phyloP scores from a whole-genome alignment of 1,139 yeast species.

The Suhomyces guaymorum region DNA sequence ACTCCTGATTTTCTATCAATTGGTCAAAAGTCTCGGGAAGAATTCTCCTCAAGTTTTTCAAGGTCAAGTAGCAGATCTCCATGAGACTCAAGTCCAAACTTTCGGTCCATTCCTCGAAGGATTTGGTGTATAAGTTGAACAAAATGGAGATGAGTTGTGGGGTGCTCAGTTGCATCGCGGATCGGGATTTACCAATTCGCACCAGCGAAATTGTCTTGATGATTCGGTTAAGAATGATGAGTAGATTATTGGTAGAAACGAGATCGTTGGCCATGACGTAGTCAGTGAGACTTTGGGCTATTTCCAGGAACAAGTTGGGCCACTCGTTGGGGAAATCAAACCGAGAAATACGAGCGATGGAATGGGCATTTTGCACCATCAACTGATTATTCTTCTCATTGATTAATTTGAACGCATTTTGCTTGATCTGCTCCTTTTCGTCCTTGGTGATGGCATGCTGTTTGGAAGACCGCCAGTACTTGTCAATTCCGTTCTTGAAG shows the following conservation, averaged over 20 bases:
- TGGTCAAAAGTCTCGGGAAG: slow-evolving; percentile 73
- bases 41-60: slow-evolving; percentile 73
- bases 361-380: slow-evolving; percentile 79
- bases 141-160: slow-evolving; percentile 62
- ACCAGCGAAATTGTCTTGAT: slow-evolving; percentile 73
- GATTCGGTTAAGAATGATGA: slow-evolving; percentile 71
- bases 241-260: slow-evolving; percentile 57
- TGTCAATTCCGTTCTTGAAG: slow-evolving; percentile 83
- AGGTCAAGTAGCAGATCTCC: slow-evolving; percentile 74
- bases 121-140: slow-evolving; percentile 56
- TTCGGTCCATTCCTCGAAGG: slow-evolving; percentile 64
- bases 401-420: slow-evolving; percentile 57
- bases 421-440: slow-evolving; percentile 66
- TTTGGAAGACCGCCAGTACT: slow-evolving; percentile 76
- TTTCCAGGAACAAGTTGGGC: slow-evolving; percentile 73
- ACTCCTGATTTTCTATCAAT: slow-evolving; percentile 59
- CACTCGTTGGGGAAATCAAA: slow-evolving; percentile 86
- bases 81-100: slow-evolving; percentile 47
- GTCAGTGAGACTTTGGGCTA: slow-evolving; percentile 43
- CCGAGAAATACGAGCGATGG: slow-evolving; percentile 74
- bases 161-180: slow-evolving; percentile 72
- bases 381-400: slow-evolving; percentile 74
- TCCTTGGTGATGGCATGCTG: slow-evolving; percentile 57
- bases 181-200: slow-evolving; percentile 78
- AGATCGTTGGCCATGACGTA: slow-evolving; percentile 49